Conservation (phyloP, 371 early-diverging fungal genomes). For the Lichtheimia hyalospora region DNA sequence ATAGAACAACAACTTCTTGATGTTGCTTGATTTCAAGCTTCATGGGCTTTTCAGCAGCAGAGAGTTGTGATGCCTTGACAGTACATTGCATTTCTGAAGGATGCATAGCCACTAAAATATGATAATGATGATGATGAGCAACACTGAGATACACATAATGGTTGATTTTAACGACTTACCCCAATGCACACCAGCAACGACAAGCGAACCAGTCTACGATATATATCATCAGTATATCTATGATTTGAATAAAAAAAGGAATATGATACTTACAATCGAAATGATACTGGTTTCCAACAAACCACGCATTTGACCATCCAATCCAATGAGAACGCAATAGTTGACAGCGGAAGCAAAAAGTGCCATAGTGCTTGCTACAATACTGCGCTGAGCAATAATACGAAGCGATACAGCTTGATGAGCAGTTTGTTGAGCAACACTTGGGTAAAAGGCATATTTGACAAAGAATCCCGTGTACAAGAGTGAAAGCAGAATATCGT, state of each 20-base stretch:
- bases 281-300: constrained; percentile 30
- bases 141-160: not conserved
- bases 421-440: constrained; percentile 27
- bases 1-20: constrained; percentile 33
- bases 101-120: constrained; percentile 14
- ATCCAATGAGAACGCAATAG: constrained; percentile 36
- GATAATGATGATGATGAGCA: no score
- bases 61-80: constrained; percentile 7
- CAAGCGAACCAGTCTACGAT: constrained; percentile 18
- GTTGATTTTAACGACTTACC: constrained; percentile 9
- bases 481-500: constrained; percentile 41
- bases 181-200: constrained; percentile 21
- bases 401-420: constrained; percentile 37
- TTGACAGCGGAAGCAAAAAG: constrained; percentile 35
- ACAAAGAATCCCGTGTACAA: constrained; percentile 44
- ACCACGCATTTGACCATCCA: constrained; percentile 37
- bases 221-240: not conserved
- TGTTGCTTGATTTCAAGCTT: constrained; percentile 32
- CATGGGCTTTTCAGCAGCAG: constrained; percentile 14
- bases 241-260: not conserved
- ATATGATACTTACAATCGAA: constrained; percentile 27
- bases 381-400: constrained; percentile 48
- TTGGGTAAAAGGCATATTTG: constrained; percentile 45
- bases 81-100: constrained; percentile 19
- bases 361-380: constrained; percentile 35